Evolutionary conservation across 139 green algal genomes (phyloP), one percentile per base, ranked within the genome.

Genomic region (Trebouxia sp.): DNA sequence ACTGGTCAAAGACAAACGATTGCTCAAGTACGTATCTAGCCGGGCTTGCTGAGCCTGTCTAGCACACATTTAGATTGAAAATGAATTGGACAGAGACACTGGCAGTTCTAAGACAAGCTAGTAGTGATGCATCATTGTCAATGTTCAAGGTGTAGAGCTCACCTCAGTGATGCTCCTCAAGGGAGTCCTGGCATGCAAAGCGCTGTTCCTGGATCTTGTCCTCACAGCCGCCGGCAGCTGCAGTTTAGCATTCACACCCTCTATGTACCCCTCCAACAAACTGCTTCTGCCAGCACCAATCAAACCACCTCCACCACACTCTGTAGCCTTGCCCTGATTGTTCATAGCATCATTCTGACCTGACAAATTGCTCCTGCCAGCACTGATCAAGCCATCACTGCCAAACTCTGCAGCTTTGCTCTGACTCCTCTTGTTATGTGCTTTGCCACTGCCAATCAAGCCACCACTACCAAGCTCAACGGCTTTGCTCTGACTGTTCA

Each of bases 151-250:
- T 26, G 3, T 53, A 14, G 14, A 53, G 14, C 55, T 37, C 30
- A 72, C 62, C 32, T 72, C 32, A 28, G 62, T 72, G 35, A 72
- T 72, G 14, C 32, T 45, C 24, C 43, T 72, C 32, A 72, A 22
- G 32, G 62, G 62, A n/a, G 62, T 43, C 32, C 62, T 72, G 11
- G 35, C 62, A 43, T 10, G 42, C 20, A 72, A 14, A 22, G 62
- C 32, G 11, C 12, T 45, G 14, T 45, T 72, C 12, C 62, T 72
- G 15, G 62, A 72, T 3, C 62, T 14, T 9, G 35, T 72, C 20
- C 62, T 72, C 32, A 72, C 62, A 42, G 62, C 37, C n/a, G 62
- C 62, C 28, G 62, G 62, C 62, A 72, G 35, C 62, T 72, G 62
- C 62, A 72, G 32, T 35, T 72, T 72, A 28, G 62, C 62, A 72